Evolutionary conservation across 2,329 filamentous ascomycete genomes (phyloP).

Genomic region (Thelonectria rubi): DNA sequence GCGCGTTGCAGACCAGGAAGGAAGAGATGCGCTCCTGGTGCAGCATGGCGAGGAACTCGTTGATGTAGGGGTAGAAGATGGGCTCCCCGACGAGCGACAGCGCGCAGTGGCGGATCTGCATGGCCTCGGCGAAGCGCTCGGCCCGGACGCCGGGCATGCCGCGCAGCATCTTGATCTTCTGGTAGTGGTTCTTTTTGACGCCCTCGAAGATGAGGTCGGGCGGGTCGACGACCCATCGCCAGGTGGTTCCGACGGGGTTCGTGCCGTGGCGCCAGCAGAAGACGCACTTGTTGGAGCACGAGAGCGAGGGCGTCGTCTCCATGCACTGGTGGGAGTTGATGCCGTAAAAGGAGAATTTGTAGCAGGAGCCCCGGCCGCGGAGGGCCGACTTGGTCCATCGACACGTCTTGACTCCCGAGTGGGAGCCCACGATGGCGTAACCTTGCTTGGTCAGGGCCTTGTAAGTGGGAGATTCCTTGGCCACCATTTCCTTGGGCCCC

Average conservation of each 20-base stretch:
- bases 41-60: conserved; percentile 85
- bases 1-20: conserved; percentile 96
- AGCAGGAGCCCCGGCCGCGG: conserved; percentile 91
- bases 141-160: conserved; percentile 92
- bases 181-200: conserved; percentile 91
- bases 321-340: conserved; percentile 97
- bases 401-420: conserved; percentile 97
- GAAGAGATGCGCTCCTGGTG: conserved; percentile 89
- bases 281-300: conserved; percentile 97
- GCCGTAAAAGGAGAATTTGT: conserved; percentile 97
- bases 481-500: conserved; percentile 89
- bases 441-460: conserved; percentile 93
- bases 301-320: conserved; percentile 95
- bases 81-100: conserved; percentile 93
- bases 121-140: conserved; percentile 90
- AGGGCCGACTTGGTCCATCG: conserved; percentile 98
- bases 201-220: conserved; percentile 90
- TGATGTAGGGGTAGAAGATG: conserved; percentile 99
- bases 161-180: conserved; percentile 97
- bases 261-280: conserved; percentile 99
- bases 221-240: conserved; percentile 95
- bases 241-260: conserved; percentile 94
- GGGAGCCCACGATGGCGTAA: conserved; percentile 92
- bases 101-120: conserved; percentile 93
- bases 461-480: conserved; percentile 88